Percentiles rank a stretch among this genome's conserved stretches.
These are phyloP conservation scores for Zoysia matrella DNA, from an alignment of 202 grass and related monocot species.

Conservation along the genomic window DNA sequence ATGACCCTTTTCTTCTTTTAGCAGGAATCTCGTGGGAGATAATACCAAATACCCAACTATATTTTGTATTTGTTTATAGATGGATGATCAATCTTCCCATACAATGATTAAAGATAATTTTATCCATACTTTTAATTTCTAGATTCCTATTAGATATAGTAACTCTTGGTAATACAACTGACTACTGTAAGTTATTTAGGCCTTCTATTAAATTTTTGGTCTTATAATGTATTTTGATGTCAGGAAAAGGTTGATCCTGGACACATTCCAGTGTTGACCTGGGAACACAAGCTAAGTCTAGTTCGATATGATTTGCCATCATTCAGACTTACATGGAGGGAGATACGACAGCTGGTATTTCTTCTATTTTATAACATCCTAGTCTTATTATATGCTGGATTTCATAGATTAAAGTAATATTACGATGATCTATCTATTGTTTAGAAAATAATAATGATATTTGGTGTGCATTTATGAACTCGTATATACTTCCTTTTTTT, in stretches of 20 bases:
- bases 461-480: neutral
- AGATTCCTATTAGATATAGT: slow-evolving; percentile 1
- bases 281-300: slow-evolving; percentile 73
- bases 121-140: neutral
- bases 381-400: slow-evolving; percentile 6
- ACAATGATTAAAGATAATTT: neutral
- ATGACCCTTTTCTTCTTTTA: neutral
- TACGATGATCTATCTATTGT: slow-evolving; percentile 19
- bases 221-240: slow-evolving; percentile 26
- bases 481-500: neutral
- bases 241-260: slow-evolving; percentile 61
- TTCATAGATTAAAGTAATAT: neutral
- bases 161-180: slow-evolving; percentile 12
- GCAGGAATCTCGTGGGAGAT: neutral
- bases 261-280: slow-evolving; percentile 69
- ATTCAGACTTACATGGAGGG: slow-evolving; percentile 79
- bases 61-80: neutral
- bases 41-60: neutral
- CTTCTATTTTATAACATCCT: slow-evolving; percentile 30
- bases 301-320: slow-evolving; percentile 58
- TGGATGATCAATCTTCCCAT: neutral
- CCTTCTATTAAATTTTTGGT: neutral
- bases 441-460: slow-evolving; percentile 32
- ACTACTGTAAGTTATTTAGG: neutral
- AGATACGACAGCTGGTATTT: slow-evolving; percentile 71